Evolutionary conservation across 208 protist genomes (phyloP), one percentile per base, ranked within the genome.

Genomic region (Lotmaria passim): DNA sequence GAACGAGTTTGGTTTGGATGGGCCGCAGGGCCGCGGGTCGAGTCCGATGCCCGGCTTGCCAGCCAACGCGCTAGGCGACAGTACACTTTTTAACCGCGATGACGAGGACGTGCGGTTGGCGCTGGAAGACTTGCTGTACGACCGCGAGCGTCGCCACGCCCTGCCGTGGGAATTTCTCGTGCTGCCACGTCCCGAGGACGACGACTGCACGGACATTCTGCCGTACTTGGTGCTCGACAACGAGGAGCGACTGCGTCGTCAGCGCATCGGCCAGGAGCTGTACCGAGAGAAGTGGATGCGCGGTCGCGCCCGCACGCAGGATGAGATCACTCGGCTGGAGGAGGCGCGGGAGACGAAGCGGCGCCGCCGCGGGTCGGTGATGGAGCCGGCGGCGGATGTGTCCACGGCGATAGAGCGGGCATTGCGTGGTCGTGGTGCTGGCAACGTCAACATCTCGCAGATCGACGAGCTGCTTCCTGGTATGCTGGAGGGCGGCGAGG

Each of bases 151-250:
- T 12, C 78, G 81, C 12, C 81, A 91, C 62, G 91, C 91, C 12
- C 41, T 93, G 59, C 91, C 91, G 34, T 96, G 91, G 88, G 86
- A 96, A 70, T 87, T 96, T 73, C 62, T 93, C 19, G 84, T 96
- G 31, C 75, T 96, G 44, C 84, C 84, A 33, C 55, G 81, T 41
- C 47, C 64, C 0, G 72, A 71, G 21, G 57, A 82, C 1, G 91
- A 96, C 11, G 85, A 91, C 63, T 74, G 67, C 36, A 83, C 80
- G 4, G 91, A 96, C 63, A 48, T 94, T 15, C 50, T 88, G 59
- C 64, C 63, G 0, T 94, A 94, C 73, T 55, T 96, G 21, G 85
- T 94, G 14, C 75, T 91, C 6, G 86, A 93, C 78, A 94, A 94
- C 61, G 91, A 96, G 66, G 85, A 93, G 71, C 82, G 91, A 17